Evolutionary conservation across 495 filamentous ascomycete species (phyloP).

Genomic region (Penicillium longicatenatum): DNA sequence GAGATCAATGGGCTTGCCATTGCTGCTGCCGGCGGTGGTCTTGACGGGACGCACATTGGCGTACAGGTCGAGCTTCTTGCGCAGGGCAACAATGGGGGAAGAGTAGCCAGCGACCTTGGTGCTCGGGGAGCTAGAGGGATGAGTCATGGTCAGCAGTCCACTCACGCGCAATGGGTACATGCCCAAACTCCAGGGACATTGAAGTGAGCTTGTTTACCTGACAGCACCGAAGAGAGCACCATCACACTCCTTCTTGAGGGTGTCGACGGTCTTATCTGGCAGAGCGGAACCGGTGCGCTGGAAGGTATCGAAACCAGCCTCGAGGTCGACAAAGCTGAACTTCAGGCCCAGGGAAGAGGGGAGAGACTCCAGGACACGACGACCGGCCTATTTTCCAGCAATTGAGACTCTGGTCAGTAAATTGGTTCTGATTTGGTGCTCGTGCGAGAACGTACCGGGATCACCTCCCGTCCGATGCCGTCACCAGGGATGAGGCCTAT

Average conservation of each 20-base stretch:
- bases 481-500: conserved; percentile 95
- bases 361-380: conserved; percentile 85
- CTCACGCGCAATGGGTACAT: background rate
- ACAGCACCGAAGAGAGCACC: conserved; percentile 97
- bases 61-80: conserved; percentile 92
- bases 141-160: background rate
- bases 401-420: conserved; percentile 16
- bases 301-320: conserved; percentile 93
- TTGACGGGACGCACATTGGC: conserved; percentile 98
- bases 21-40: conserved; percentile 58
- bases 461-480: conserved; percentile 97
- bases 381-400: conserved; percentile 62
- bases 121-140: conserved; percentile 70
- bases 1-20: conserved; percentile 76
- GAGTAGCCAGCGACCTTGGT: conserved; percentile 92
- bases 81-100: conserved; percentile 93
- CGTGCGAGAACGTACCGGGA: conserved; percentile 59
- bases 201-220: conserved; percentile 44
- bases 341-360: conserved; percentile 79
- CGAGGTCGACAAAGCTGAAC: conserved; percentile 90
- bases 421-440: conserved; percentile 14
- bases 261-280: conserved; percentile 85
- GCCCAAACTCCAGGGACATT: background rate
- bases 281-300: conserved; percentile 83
- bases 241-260: conserved; percentile 85